Percentiles rank a stretch among this genome's conserved stretches.
Evolutionary conservation across 129 eudicot genomes (phyloP).

Genomic region (Flaveria sonorensis): DNA sequence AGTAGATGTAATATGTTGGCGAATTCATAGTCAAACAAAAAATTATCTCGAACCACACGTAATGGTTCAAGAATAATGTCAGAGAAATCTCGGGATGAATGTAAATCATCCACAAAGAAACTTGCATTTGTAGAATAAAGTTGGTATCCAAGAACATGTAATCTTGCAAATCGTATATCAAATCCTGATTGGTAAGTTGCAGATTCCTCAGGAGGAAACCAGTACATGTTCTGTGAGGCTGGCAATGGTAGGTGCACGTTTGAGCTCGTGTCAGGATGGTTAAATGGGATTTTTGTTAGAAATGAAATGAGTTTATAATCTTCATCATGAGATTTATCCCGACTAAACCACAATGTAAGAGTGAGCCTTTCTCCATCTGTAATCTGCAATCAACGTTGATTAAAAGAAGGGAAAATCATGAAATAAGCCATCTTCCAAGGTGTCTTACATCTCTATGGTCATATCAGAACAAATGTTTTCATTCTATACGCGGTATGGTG

Average conservation of each 20-base stretch:
- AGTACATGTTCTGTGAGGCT: conserved; percentile 84
- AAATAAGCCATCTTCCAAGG: background rate
- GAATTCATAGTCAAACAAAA: conserved; percentile 53
- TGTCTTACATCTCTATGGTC: background rate
- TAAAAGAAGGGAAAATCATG: background rate
- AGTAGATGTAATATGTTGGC: conserved; percentile 72
- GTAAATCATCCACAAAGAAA: background rate
- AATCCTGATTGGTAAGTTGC: conserved; percentile 58
- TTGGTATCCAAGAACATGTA: conserved; percentile 61
- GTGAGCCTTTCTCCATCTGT: conserved; percentile 82
- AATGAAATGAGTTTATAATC: conserved; percentile 71
- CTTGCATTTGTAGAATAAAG: conserved; percentile 44
- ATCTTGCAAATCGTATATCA: conserved; percentile 78
- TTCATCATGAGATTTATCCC: conserved; percentile 82
- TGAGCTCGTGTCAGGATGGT: conserved; percentile 16
- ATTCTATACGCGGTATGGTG: background rate
- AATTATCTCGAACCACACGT: conserved; percentile 46
- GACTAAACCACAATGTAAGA: conserved; percentile 87
- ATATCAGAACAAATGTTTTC: background rate
- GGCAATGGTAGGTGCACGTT: conserved; percentile 50
- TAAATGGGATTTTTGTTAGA: conserved; percentile 36
- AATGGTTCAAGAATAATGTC: conserved; percentile 55
- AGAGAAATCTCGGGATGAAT: conserved; percentile 29
- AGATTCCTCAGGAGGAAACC: conserved; percentile 85
- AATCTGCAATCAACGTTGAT: conserved; percentile 51